A percentile compares a stretch with the other conserved stretches of the same genome.
Conservation (phyloP, 768 basidiomycete genomes). For the Tricholoma matsutake region DNA sequence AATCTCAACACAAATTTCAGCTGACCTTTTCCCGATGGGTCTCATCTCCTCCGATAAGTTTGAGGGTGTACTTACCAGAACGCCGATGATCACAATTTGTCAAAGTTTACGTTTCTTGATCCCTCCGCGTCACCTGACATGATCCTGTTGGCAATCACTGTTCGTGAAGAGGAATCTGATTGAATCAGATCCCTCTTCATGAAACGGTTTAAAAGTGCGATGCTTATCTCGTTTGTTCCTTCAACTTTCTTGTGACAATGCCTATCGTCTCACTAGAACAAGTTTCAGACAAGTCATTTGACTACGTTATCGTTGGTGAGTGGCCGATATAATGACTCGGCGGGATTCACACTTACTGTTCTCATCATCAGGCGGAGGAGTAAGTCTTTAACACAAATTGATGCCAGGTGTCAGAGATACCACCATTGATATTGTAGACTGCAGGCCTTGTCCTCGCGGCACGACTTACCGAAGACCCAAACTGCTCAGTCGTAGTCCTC, state of each 20-base stretch:
- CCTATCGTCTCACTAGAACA: slow-evolving; percentile 7
- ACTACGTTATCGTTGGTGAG: slow-evolving; percentile 29
- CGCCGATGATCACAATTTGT: no score
- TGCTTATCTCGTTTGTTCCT: not conserved
- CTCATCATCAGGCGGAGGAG: slow-evolving; percentile 13
- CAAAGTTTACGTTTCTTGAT: no score
- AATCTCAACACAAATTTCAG: no score
- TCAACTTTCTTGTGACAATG: not conserved
- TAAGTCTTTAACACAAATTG: no score
- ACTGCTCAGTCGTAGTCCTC: slow-evolving; percentile 12
- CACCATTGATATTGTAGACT: slow-evolving; percentile 1
- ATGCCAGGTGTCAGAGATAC: not conserved
- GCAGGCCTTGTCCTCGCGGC: slow-evolving; percentile 13
- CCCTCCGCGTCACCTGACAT: no score
- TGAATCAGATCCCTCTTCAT: no score
- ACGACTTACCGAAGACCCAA: slow-evolving; percentile 13
- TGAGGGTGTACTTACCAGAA: no score
- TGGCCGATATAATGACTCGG: not conserved
- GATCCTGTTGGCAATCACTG: no score
- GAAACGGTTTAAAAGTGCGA: no score
- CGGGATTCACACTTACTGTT: not conserved
- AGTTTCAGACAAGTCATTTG: slow-evolving; percentile 22
- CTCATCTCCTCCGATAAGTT: no score
- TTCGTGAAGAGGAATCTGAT: no score
- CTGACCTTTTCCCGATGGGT: no score